Evolutionary conservation across 2,329 filamentous ascomycete genomes (phyloP), one percentile per base, ranked within the genome.

Genomic region (Xylaria sp.): DNA sequence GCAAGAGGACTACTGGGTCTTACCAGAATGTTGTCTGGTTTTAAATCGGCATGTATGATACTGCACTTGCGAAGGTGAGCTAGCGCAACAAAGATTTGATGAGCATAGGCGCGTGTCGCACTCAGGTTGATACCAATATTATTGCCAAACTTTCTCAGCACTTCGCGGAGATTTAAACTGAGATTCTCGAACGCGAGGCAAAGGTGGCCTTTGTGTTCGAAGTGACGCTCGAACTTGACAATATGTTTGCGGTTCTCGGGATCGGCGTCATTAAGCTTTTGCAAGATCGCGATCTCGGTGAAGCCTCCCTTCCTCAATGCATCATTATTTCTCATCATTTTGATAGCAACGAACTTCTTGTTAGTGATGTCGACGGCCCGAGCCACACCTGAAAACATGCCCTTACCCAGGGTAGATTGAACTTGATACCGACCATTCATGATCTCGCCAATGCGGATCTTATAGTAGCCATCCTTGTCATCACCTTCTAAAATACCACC

Each of bases 151-250:
- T 98, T 98, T 81, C 96, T 97, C 73, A 99, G 81, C 5, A 98
- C 92, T 78, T 98, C 95, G 72, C 97, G 91, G 66, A 99, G 82
- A 77, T 99, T 98, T 84, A 97, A 90, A 78, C 93, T 92, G 72
- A 99, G 85, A 78, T 97, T 96, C 81, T 99, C 96, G 80, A 99
- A 99, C 0, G 94, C 93, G 86, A 99, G 94, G 81, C 96, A 99
- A 56, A 99, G 82, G 82, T 99, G 96, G 0, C 92, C 92, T 78
- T 97, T 97, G 83, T 97, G 94, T 75, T 97, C 94, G 76, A 99
- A 99, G 47, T 90, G 88, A 48, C 93, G 88, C 76, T 97, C 89
- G 61, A 98, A 91, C 75, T 92, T 92, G 78, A 99, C 93, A 75
- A 98, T 88, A 79, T 98, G 94, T 79, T 95, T 97, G 79, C 93